A percentile compares a stretch with the other conserved stretches of the same genome.
phyloP scores from a whole-genome alignment of 75 land plant species.

The Cunninghamia lanceolata region DNA sequence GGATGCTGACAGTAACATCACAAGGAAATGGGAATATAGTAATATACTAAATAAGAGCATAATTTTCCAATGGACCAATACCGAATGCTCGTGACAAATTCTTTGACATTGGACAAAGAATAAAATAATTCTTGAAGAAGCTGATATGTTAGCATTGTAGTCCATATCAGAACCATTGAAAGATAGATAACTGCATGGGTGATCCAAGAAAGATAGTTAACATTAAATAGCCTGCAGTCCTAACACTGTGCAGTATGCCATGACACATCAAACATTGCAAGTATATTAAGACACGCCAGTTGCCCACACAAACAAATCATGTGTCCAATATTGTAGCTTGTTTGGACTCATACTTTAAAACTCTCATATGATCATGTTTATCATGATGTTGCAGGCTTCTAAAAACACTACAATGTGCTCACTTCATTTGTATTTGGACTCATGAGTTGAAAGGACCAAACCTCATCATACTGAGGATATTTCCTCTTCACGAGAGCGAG shows the following conservation, averaged over 20 bases:
- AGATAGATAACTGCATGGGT: background rate
- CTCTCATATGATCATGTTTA: background rate
- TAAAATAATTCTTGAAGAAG: no score
- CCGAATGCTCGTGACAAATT: background rate
- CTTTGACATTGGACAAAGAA: no score
- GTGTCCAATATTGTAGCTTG: background rate
- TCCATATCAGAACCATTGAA: background rate
- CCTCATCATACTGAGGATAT: no score
- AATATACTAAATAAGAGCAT: no score
- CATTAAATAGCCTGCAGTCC: background rate
- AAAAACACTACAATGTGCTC: no score
- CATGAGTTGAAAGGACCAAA: background rate
- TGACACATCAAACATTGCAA: background rate
- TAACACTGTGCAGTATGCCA: background rate
- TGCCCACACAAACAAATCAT: background rate
- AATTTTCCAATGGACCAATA: no score
- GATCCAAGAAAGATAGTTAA: background rate
- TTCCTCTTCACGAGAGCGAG: no score
- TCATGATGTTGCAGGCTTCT: background rate
- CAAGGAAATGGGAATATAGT: background rate
- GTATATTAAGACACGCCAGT: background rate
- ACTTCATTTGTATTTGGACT: background rate
- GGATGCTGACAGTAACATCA: background rate
- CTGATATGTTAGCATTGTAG: background rate
- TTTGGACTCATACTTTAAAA: background rate